A percentile compares a stretch with the other conserved stretches of the same genome.
These are phyloP conservation scores for Leishmania turanica DNA, from an alignment of 208 protist genomes.

Conservation along the genomic window DNA sequence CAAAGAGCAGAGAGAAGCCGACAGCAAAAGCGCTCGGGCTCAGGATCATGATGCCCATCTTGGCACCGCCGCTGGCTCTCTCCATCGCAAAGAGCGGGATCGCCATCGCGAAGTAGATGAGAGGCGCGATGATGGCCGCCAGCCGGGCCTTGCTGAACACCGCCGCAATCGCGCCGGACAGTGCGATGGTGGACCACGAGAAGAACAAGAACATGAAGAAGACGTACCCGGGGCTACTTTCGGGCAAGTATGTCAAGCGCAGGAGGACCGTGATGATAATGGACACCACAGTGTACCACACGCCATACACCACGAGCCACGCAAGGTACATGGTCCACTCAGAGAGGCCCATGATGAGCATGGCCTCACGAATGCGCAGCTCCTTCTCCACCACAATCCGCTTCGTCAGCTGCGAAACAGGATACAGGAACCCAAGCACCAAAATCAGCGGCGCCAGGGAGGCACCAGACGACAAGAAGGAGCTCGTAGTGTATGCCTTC, in stretches of 20 bases:
- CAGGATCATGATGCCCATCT: conserved; percentile 33
- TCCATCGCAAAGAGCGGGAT: conserved; percentile 39
- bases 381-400: conserved; percentile 85
- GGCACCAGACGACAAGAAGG: conserved; percentile 31
- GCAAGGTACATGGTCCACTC: conserved; percentile 49
- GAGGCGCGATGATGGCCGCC: conserved; percentile 59
- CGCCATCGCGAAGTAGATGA: conserved; percentile 72
- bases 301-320: conserved; percentile 52
- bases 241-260: conserved; percentile 42
- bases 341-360: conserved; percentile 84
- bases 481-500: conserved; percentile 13
- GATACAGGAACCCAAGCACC: conserved; percentile 75
- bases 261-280: conserved; percentile 61
- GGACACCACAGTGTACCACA: conserved; percentile 42
- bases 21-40: conserved; percentile 43
- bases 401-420: conserved; percentile 65
- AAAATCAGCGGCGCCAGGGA: conserved; percentile 51
- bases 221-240: conserved; percentile 31
- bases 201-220: conserved; percentile 65
- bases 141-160: conserved; percentile 78
- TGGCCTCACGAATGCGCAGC: conserved; percentile 68
- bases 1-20: conserved; percentile 54
- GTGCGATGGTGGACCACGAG: conserved; percentile 37
- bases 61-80: conserved; percentile 20
- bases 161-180: conserved; percentile 43